phyloP scores from a whole-genome alignment of 305 asterid genomes.

The Solanum hybrid region DNA sequence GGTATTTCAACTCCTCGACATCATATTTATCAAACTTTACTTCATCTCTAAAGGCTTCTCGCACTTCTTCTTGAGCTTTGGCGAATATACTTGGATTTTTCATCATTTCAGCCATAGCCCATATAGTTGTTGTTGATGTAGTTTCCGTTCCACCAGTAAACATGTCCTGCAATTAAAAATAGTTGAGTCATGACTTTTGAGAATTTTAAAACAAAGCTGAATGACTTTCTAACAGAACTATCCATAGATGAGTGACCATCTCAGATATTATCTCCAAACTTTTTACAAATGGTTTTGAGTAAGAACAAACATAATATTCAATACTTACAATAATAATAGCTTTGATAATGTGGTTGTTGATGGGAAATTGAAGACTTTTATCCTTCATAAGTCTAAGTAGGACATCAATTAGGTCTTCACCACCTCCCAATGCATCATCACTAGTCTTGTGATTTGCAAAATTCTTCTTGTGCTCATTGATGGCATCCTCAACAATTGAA shows the following conservation, averaged over 20 bases:
- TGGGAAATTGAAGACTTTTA: background rate
- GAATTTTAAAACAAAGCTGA: too few species aligned
- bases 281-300: background rate
- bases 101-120: background rate
- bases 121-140: background rate
- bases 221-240: background rate
- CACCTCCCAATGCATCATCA: background rate
- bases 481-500: background rate
- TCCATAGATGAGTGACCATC: background rate
- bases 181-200: background rate
- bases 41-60: background rate
- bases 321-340: conserved; percentile 13
- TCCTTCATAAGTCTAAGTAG: conserved; percentile 6
- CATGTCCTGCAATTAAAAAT: background rate
- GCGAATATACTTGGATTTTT: background rate
- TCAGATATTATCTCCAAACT: background rate
- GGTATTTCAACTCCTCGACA: conserved; percentile 34
- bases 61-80: background rate
- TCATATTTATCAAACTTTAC: background rate
- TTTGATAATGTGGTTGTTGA: conserved; percentile 19
- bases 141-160: background rate
- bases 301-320: background rate
- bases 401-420: conserved; percentile 16
- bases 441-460: background rate
- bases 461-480: conserved; percentile 6